Evolutionary conservation across 2,329 filamentous ascomycete genomes (phyloP).

Genomic region (Teratosphaeria pseudoeucalypti): DNA sequence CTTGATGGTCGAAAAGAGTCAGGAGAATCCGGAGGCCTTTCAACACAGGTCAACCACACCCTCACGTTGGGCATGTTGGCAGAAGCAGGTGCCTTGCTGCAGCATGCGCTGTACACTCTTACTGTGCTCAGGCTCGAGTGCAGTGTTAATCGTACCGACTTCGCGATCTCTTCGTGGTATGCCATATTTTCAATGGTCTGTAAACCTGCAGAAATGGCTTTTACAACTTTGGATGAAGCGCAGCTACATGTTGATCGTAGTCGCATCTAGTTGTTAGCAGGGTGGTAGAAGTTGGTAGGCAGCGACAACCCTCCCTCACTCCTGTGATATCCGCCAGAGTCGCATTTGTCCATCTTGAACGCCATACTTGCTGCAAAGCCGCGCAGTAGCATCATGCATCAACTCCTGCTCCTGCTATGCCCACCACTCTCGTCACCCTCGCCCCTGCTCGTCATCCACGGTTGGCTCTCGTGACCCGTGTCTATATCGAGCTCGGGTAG

Average conservation of each 20-base stretch:
- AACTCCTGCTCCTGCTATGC: background rate
- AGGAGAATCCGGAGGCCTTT: too few species aligned
- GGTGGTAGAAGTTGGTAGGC: background rate
- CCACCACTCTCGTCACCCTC: background rate
- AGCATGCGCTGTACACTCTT: too few species aligned
- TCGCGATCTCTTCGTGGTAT: too few species aligned
- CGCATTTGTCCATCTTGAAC: background rate
- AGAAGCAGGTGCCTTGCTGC: too few species aligned
- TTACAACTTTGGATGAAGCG: background rate
- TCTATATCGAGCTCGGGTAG: conserved; percentile 31
- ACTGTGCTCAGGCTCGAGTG: too few species aligned
- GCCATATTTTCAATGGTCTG: too few species aligned
- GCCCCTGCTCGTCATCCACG: background rate
- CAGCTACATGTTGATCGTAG: background rate
- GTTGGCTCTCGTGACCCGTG: background rate
- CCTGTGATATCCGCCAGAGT: background rate
- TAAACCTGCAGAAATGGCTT: background rate
- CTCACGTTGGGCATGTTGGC: too few species aligned
- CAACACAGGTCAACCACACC: too few species aligned
- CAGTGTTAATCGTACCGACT: too few species aligned
- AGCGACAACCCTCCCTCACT: background rate
- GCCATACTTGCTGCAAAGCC: background rate
- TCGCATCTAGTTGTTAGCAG: background rate
- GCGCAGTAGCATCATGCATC: background rate
- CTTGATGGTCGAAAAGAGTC: too few species aligned